Conservation (phyloP, 2,329 filamentous ascomycete species). For the Basipetospora sp. region DNA sequence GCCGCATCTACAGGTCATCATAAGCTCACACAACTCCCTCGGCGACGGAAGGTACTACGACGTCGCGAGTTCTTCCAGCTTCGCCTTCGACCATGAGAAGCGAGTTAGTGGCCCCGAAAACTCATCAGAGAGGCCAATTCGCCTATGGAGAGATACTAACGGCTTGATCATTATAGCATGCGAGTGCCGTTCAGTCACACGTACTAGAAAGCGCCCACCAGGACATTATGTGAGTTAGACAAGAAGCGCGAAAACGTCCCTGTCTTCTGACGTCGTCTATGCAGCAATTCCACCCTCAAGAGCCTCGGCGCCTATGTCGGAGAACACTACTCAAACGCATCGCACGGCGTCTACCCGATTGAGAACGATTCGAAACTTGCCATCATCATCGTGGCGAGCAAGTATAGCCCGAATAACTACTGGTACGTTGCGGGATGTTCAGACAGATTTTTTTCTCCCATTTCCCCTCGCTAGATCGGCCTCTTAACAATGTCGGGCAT, state of each 20-base stretch:
- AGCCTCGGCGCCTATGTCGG: conserved; percentile 58
- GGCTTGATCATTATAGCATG: too few species aligned
- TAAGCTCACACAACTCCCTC: conserved; percentile 75
- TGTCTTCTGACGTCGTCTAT: too few species aligned
- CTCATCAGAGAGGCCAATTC: too few species aligned
- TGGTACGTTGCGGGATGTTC: conserved; percentile 44
- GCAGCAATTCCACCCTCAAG: conserved; percentile 71
- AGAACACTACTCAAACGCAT: conserved; percentile 77
- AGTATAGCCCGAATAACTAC: conserved; percentile 96
- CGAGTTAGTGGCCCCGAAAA: conserved; percentile 39
- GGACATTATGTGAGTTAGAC: conserved; percentile 54
- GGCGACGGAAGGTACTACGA: conserved; percentile 80
- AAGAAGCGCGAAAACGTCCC: too few species aligned
- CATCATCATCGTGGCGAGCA: conserved; percentile 78
- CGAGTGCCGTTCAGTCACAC: conserved; percentile 67
- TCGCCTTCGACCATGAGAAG: conserved; percentile 70
- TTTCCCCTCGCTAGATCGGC: background rate
- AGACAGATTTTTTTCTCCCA: too few species aligned
- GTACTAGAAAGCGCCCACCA: conserved; percentile 60
- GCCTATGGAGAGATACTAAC: too few species aligned
- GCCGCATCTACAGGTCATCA: conserved; percentile 44
- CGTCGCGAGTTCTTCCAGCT: conserved; percentile 73
- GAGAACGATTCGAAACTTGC: conserved; percentile 63
- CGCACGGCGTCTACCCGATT: conserved; percentile 69
- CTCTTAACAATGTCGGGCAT: conserved; percentile 12